phyloP scores from a whole-genome alignment of 2,329 filamentous ascomycete genomes.

The Fusarium anthophilum region DNA sequence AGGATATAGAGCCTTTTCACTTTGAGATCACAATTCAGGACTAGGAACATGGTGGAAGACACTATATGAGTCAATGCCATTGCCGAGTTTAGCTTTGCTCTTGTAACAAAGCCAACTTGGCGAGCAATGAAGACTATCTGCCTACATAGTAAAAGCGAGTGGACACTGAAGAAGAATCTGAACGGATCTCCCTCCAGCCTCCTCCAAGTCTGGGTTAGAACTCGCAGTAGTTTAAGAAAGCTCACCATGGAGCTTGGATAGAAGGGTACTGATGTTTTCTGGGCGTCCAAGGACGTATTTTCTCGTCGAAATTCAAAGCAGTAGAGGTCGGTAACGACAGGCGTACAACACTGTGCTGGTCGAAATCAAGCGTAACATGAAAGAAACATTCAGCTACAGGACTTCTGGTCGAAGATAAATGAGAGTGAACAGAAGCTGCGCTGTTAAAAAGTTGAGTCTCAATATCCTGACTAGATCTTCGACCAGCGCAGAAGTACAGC shows the following conservation, averaged over 20 bases:
- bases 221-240: neutral
- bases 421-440: constrained; percentile 1
- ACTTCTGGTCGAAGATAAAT: neutral
- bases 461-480: constrained; percentile 22
- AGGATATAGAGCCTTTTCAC: neutral
- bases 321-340: constrained; percentile 23
- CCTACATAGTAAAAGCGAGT: neutral
- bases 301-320: neutral
- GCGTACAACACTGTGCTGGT: constrained; percentile 5
- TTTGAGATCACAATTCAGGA: neutral
- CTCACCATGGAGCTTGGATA: neutral
- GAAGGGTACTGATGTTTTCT: neutral
- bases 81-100: neutral
- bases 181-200: too few relatives aligned
- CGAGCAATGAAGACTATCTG: neutral
- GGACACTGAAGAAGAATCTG: neutral
- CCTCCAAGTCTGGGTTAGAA: neutral
- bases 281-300: neutral
- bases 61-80: neutral
- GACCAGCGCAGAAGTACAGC: constrained; percentile 42
- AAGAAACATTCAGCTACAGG: neutral
- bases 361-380: neutral
- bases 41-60: neutral
- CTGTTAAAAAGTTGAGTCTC: neutral
- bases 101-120: neutral